Conservation (phyloP, 768 basidiomycete genomes). For the Cantharellus anzutake region DNA sequence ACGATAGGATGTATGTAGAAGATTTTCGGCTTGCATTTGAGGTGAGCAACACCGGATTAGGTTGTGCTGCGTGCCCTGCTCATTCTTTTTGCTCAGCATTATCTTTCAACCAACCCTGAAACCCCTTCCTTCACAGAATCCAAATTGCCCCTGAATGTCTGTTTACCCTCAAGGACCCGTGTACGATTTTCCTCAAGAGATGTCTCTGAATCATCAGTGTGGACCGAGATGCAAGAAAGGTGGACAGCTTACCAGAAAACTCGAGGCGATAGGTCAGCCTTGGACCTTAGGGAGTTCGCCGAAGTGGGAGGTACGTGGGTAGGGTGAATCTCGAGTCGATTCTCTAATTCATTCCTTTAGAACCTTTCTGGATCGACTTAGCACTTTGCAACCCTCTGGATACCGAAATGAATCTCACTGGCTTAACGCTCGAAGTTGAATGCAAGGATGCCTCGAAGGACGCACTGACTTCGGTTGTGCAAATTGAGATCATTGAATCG, state of each 20-base stretch:
- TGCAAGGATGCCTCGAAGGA: constrained; percentile 10
- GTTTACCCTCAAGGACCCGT: constrained; percentile 34
- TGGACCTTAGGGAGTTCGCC: constrained; percentile 38
- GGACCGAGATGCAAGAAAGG: constrained; percentile 44
- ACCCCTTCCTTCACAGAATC: constrained; percentile 25
- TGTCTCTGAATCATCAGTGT: constrained; percentile 16
- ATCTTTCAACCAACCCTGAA: constrained; percentile 34
- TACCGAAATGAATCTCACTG: constrained; percentile 47
- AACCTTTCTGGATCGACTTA: constrained; percentile 62
- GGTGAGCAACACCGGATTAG: constrained; percentile 24
- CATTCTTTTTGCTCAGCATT: constrained; percentile 32
- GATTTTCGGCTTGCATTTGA: constrained; percentile 78
- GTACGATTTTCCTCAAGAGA: constrained; percentile 37
- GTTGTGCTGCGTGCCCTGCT: too few species aligned
- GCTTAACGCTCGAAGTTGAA: constrained; percentile 34
- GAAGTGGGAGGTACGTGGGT: constrained; percentile 36
- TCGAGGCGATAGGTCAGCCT: constrained; percentile 29
- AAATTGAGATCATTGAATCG: background rate
- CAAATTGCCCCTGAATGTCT: constrained; percentile 48
- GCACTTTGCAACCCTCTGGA: constrained; percentile 52
- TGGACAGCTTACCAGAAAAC: constrained; percentile 45
- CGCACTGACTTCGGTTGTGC: constrained; percentile 22
- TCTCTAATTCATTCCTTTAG: constrained; percentile 19
- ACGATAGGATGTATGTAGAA: constrained; percentile 46
- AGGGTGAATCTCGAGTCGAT: background rate